A percentile compares a stretch with the other conserved stretches of the same genome.
Evolutionary conservation across 202 grass and related monocot species (phyloP).

Genomic region (Panicum hallii): DNA sequence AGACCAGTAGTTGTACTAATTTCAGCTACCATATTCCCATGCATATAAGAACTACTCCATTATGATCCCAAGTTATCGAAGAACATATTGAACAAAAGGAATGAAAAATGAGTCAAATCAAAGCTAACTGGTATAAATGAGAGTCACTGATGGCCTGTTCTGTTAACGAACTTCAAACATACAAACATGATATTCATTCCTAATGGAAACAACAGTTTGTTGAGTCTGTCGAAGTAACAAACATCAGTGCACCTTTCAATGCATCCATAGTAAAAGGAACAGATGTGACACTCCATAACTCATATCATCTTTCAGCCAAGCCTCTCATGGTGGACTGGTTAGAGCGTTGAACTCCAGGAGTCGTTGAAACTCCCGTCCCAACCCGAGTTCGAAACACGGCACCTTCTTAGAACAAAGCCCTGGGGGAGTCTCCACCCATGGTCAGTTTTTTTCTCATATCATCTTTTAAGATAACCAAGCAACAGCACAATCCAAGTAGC

Average conservation of each 20-base stretch:
- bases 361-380: too few species aligned
- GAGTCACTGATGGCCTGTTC: neutral
- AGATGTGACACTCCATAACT: constrained; percentile 4
- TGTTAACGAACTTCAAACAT: too few species aligned
- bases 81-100: neutral
- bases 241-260: constrained; percentile 26
- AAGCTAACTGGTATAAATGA: neutral
- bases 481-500: constrained; percentile 32
- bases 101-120: neutral
- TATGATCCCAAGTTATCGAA: constrained; percentile 9
- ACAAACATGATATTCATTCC: too few species aligned
- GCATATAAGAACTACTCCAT: neutral
- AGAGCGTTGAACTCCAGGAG: too few species aligned
- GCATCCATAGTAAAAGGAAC: constrained; percentile 18
- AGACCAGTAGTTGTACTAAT: neutral
- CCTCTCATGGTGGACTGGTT: too few species aligned
- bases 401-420: too few species aligned
- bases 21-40: neutral
- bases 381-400: too few species aligned
- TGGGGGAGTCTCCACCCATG: too few species aligned
- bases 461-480: constrained; percentile 31
- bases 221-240: constrained; percentile 11
- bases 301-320: neutral
- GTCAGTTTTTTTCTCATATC: neutral
- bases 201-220: too few species aligned